Evolutionary conservation across 441 rosid genomes (phyloP), one percentile per base, ranked within the genome.

Genomic region (Jatropha podagrica): DNA sequence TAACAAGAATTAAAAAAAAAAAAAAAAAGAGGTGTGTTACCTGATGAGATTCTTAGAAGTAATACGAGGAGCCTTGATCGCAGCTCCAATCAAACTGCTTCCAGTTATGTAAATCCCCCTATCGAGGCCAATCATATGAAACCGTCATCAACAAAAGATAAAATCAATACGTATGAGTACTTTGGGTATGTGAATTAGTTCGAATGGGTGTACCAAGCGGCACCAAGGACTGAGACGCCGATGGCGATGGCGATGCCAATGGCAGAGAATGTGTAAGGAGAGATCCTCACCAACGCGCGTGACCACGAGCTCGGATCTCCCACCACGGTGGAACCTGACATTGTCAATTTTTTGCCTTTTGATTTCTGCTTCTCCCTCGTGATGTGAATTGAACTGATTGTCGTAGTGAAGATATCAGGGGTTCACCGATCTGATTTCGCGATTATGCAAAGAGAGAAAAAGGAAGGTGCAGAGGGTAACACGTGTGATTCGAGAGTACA

Each of bases 71-170:
- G 97, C 98, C 85, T 93, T 93, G 23, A 93, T 90, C 6, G 99
- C 98, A 41, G 98, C 99, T 71, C 98, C 99, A 65, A 93, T 95
- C 88, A 95, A 90, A 84, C 98, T 95, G 83, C 99, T 93, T 62
- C 98, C 97, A 2, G 97, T 95, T 8, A 93, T 92, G 75, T 93
- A 93, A 88, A 93, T 93, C 77, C 98, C 99, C 96, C 98, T 95
- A 65, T 15, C 38, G 64, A 75, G 51, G 51, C 70, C 51, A 20
- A 76, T 42, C 71, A 68, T 3, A 77, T 37, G 56, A 7, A 46
- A 23, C 11, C 37, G 13, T 7, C 23, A 41, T 2, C 67, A 2
- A n/a, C 52, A 79, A 55, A 27, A 55, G 20, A 27, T 27, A 56
- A 40, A 48, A 60, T 51, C 4, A 63, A 51, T 40, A 51, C 12